Conservation (phyloP, 163 green algal species). For the Picocystis sp. region DNA sequence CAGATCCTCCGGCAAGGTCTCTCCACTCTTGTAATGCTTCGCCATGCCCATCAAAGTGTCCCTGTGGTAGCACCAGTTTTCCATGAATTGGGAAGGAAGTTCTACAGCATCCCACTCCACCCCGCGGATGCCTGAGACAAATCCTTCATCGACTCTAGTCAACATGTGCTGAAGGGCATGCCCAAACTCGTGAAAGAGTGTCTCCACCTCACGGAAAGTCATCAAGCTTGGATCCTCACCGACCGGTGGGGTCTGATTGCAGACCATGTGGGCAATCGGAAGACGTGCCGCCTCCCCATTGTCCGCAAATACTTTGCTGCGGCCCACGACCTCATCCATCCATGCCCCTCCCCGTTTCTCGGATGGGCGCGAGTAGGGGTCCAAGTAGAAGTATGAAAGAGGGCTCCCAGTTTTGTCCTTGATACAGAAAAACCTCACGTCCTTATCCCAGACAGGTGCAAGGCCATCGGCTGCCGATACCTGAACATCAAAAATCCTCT, state of each 20-base stretch:
- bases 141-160: slow-evolving; percentile 58
- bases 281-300: slow-evolving; percentile 47
- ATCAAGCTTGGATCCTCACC: slow-evolving; percentile 77
- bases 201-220: slow-evolving; percentile 88
- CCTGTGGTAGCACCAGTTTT: slow-evolving; percentile 81
- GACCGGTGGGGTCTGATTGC: slow-evolving; percentile 76
- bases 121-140: slow-evolving; percentile 72
- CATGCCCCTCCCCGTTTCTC: slow-evolving; percentile 92
- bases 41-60: slow-evolving; percentile 72
- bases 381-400: slow-evolving; percentile 82
- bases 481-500: slow-evolving; percentile 72
- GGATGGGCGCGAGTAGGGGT: slow-evolving; percentile 76
- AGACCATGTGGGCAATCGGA: slow-evolving; percentile 91
- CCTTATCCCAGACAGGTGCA: slow-evolving; percentile 39
- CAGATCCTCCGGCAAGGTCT: slow-evolving; percentile 69
- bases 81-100: slow-evolving; percentile 89
- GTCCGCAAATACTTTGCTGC: slow-evolving; percentile 39
- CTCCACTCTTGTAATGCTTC: slow-evolving; percentile 70
- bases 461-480: slow-evolving; percentile 65
- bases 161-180: slow-evolving; percentile 84
- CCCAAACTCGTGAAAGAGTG: slow-evolving; percentile 86
- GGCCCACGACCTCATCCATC: slow-evolving; percentile 65
- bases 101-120: slow-evolving; percentile 88
- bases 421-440: slow-evolving; percentile 79
- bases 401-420: slow-evolving; percentile 25